Evolutionary conservation across 306 rosid genomes (phyloP), one percentile per base, ranked within the genome.

Genomic region (Sindora glabra): DNA sequence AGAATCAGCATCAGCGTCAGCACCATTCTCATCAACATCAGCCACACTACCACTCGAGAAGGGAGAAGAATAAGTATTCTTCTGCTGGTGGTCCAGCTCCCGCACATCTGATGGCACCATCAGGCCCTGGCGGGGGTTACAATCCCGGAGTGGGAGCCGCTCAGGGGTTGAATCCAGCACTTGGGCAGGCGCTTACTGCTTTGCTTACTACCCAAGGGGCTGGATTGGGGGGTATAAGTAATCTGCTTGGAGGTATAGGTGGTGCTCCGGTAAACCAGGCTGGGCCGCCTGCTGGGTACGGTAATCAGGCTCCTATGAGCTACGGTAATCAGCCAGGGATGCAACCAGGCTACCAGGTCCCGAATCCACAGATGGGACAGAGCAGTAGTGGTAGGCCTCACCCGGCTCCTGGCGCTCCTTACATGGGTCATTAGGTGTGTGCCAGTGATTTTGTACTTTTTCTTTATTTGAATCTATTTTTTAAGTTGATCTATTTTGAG

Each of bases 301-400:
- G 64, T 9, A 80, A 64, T 48, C 90, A 80, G 68, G 70, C 85
- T 51, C 64, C 79, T 8, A 75, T 76, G 76, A 49, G 70, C 17
- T 84, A 84, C 62, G 90, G 87, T 21, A 76, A 69, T 60, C 90
- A 84, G 18, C 87, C 75, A 0, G 80, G 69, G 50, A 69, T 84
- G 86, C 90, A 84, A 63, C 80, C 55, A 7, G 81, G 69, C 0
- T 84, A 84, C 66, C 86, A 77, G 80, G 80, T 80, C 60, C 86
- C 90, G 80, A 84, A 84, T 64, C 86, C 90, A 33, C 90, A 84
- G 62, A 64, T 80, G 84, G 87, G 87, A 17, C 90, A 81, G 71
- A 53, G 75, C 54, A 62, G 83, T 70, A 76, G 71, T 53, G 78
- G 62, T 16, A 72, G 90, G 64, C 90, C 90, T 60, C 87, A 84